A percentile compares a stretch with the other conserved stretches of the same genome.
These are phyloP conservation scores for Vitis hybrid DNA, from an alignment of 177 flowering plant genomes.

Conservation along the genomic window DNA sequence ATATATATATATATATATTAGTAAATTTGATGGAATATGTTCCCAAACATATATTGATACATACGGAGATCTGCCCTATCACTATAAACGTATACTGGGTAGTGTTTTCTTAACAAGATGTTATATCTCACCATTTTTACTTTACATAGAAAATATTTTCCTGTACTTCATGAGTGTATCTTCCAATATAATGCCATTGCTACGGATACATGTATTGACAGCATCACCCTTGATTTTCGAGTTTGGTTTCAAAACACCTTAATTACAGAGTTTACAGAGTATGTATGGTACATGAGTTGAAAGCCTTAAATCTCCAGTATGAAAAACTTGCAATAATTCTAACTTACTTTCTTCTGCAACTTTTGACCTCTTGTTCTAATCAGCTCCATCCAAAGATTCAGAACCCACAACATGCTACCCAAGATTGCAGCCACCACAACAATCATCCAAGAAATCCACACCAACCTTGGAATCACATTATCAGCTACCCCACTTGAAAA, in stretches of 20 bases:
- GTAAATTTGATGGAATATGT: background rate
- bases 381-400: conserved; percentile 55
- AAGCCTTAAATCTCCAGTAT: background rate
- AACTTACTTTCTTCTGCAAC: conserved; percentile 27
- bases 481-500: conserved; percentile 36
- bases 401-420: conserved; percentile 68
- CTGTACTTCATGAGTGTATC: too few relatives aligned
- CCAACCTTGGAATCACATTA: conserved; percentile 42
- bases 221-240: background rate
- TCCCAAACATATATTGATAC: too few relatives aligned
- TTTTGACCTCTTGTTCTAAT: conserved; percentile 25
- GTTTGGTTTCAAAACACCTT: background rate
- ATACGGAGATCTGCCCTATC: too few relatives aligned
- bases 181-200: too few relatives aligned
- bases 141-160: too few relatives aligned
- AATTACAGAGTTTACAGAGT: conserved; percentile 2
- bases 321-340: background rate
- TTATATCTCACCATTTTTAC: too few relatives aligned
- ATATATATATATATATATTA: background rate
- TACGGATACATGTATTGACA: background rate
- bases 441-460: conserved; percentile 57
- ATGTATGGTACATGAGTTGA: background rate
- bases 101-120: too few relatives aligned
- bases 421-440: conserved; percentile 52
- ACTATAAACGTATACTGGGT: too few relatives aligned